A percentile compares a stretch with the other conserved stretches of the same genome.
These are phyloP conservation scores for Colletotrichum agaves DNA, from an alignment of 2,329 filamentous ascomycete species.

Conservation along the genomic window DNA sequence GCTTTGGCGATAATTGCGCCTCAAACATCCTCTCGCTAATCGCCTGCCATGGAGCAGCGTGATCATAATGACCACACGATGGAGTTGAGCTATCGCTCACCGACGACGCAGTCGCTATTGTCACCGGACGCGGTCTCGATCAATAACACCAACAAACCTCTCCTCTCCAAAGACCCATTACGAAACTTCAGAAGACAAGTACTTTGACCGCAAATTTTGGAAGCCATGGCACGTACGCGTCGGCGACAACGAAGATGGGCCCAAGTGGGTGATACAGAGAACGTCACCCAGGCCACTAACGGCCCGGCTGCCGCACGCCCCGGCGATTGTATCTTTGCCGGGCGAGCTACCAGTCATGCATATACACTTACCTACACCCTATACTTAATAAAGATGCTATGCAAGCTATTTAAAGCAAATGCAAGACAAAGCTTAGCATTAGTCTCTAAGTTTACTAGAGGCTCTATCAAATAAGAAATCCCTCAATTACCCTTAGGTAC, in stretches of 20 bases:
- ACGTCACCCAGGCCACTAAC: background rate
- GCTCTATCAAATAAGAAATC: too few species aligned
- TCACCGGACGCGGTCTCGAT: conserved; percentile 11
- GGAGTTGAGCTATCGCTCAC: conserved; percentile 12
- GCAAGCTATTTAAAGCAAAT: too few species aligned
- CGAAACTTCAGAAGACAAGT: conserved; percentile 1
- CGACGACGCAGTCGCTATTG: background rate
- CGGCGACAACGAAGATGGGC: background rate
- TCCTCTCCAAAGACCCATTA: conserved; percentile 7
- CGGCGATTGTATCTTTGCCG: too few species aligned
- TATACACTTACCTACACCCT: too few species aligned
- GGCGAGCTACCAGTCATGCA: too few species aligned
- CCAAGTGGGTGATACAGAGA: conserved; percentile 12
- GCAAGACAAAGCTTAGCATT: too few species aligned
- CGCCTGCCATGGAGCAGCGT: background rate
- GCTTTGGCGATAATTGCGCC: too few species aligned
- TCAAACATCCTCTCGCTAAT: background rate
- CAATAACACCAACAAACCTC: conserved; percentile 3
- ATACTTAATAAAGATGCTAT: too few species aligned
- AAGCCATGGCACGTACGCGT: conserved; percentile 1
- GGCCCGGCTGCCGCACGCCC: conserved; percentile 4
- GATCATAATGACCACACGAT: background rate
- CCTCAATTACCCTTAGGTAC: too few species aligned
- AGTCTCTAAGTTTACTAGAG: too few species aligned
- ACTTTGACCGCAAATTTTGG: background rate